Base-by-base conservation (phyloP, 2,329 filamentous ascomycete genomes). In the Periconia digitata region DNA sequence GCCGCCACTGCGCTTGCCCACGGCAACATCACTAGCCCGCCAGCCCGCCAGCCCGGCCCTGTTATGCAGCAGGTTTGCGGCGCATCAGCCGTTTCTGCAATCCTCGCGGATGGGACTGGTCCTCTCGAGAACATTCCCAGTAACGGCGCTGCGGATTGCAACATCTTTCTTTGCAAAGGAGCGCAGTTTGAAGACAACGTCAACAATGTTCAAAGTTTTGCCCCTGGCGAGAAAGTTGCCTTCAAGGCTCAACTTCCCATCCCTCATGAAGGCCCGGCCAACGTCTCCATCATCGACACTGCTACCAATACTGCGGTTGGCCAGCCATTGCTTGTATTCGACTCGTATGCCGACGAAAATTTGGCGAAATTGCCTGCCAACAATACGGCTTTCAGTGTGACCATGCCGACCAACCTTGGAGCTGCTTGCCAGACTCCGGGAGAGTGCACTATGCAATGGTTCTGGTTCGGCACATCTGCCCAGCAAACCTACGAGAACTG, bases 401-500 rank as follows among this genome's bases (percentile, higher is more conserved):
- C 74, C 37, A 78, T 84, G 55, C 81, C 80, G 5, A 58, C 60
- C 17, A 70, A 77, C 47, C 65, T 82, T 23, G 70, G 66, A 4
- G 43, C 70, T 42, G 56, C 73, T 43, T 80, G 77, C 58, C 62
- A 72, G 24, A 71, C 64, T 13, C 73, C 76, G 8, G 80, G 80
- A 17, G 63, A 67, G 47, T 79, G 76, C 58, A 78, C 79, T 2
- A 71, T 85, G 47, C 83, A 85, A 66, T 84, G 82, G 81, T 84
- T 77, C 65, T 85, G 83, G 83, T 76, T 81, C 53, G 81, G 81
- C 3, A 67, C 67, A 7, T 71, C 69, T 46, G 77, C 79, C 40
- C 60, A 76, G 49, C 83, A 86, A 72, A 84, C 82, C 1, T 85
- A 85, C 58, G 79, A 84, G 69, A 78, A 77, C 44, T 85, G 82